Evolutionary conservation across 176 grass and related monocot species (phyloP), one percentile per base, ranked within the genome.

Genomic region (Oryza brachyantha): DNA sequence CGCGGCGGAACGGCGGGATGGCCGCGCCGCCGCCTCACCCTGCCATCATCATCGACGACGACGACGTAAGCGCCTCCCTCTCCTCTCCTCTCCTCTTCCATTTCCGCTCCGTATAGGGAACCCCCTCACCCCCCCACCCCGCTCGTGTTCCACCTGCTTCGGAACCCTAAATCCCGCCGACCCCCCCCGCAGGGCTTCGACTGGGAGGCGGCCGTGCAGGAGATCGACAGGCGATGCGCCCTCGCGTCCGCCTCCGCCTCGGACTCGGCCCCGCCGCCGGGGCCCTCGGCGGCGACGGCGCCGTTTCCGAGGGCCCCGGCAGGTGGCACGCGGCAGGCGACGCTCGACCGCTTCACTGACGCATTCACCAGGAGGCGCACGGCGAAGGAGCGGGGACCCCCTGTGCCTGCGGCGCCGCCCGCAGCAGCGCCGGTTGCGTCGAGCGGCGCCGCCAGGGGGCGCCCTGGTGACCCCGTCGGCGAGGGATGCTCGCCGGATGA

Each of bases 201-300:
- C 31, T 97, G 95, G 91, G 91, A 97, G 16, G 91, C 91, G 59
- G 91, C 89, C 58, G 89, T 79, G 38, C 73, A 35, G 28, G 91
- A 93, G 79, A 91, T 92, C 45, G 91, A 93, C 66, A 37, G 50
- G 34, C 85, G 80, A 29, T 92, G 84, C 77, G 73, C 79, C 37
- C 31, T 75, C 13, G 80, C 85, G 8, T 79, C 84, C 3, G 38
- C 79, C 14, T 76, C 91, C 13, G 34, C 13, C 21, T 41, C 72
- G 5, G 60, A 45, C 10, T 14, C 76, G 14, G 37, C 61, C 16
- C 42, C 48, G 2, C 17, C 63, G 0, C 78, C 43, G 7, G 29
- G 61, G 36, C 31, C 84, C 36, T 52, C 84, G 31, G 61, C 75
- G 21, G 17, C 61, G 8, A 61, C 38, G 22, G 13, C 41, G 0